phyloP scores from a whole-genome alignment of 2,329 filamentous ascomycete species.

The Trichoderma guizhouense region DNA sequence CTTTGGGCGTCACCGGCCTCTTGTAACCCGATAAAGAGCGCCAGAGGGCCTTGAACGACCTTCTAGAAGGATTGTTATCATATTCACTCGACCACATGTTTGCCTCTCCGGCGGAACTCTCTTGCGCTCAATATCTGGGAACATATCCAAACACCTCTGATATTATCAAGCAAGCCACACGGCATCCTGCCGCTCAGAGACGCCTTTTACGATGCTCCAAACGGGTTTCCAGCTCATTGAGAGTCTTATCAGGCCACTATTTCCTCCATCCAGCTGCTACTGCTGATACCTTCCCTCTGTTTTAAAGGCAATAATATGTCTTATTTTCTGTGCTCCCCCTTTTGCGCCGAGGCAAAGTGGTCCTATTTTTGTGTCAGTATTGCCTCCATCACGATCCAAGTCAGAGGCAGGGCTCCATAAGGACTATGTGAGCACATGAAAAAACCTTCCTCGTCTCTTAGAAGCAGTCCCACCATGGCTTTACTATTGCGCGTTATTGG shows the following conservation, averaged over 20 bases:
- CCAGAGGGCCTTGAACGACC: background rate
- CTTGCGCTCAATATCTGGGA: background rate
- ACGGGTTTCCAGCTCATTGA: background rate
- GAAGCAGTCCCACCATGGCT: conserved; percentile 12
- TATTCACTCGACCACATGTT: background rate
- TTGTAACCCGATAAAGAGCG: background rate
- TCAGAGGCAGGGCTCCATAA: background rate
- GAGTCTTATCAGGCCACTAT: background rate
- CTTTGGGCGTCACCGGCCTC: background rate
- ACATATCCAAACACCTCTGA: background rate
- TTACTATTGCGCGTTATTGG: background rate
- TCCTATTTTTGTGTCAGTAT: background rate
- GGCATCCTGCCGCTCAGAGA: background rate
- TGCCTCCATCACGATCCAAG: background rate
- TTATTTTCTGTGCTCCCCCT: conserved; percentile 9
- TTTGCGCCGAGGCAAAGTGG: background rate
- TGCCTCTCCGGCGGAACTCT: background rate
- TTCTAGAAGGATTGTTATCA: conserved; percentile 4
- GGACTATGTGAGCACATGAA: background rate
- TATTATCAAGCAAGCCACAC: conserved; percentile 3
- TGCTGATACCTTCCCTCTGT: background rate
- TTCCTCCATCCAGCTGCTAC: background rate
- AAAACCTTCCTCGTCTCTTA: background rate
- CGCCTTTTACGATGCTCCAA: background rate
- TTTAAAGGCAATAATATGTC: background rate